Conservation (phyloP, 768 basidiomycete species). For the Auricularia sp. region DNA sequence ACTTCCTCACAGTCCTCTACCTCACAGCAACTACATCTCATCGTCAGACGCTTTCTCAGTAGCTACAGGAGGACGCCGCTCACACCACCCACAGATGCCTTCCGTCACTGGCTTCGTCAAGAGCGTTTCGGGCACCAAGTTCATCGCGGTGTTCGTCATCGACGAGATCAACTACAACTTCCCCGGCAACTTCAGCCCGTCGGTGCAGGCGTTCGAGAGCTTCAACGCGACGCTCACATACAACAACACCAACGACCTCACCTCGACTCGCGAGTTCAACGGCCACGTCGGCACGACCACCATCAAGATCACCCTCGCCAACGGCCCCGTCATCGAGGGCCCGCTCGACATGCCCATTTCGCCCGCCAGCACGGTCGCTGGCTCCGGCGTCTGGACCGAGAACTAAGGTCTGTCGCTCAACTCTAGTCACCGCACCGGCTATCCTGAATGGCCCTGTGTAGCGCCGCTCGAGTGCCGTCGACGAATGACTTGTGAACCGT, state of each 20-base stretch:
- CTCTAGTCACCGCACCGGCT: no score
- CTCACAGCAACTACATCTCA: no score
- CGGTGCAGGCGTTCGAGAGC: background rate
- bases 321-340: background rate
- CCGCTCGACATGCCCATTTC: background rate
- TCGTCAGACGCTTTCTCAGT: no score
- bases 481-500: no score
- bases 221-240: background rate
- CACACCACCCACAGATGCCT: background rate
- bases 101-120: background rate
- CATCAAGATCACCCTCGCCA: background rate
- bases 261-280: background rate
- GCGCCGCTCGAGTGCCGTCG: no score
- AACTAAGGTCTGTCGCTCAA: background rate
- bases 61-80: no score
- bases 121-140: background rate
- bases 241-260: background rate
- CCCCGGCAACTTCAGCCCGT: background rate
- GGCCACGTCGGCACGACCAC: background rate
- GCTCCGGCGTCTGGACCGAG: background rate
- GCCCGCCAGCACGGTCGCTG: background rate
- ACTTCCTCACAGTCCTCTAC: no score
- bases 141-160: background rate
- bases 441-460: no score
- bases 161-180: background rate